A percentile compares a stretch with the other conserved stretches of the same genome.
These are phyloP conservation scores for Ogataea parapolymorpha DNA, from an alignment of 805 yeast species.

Conservation along the genomic window DNA sequence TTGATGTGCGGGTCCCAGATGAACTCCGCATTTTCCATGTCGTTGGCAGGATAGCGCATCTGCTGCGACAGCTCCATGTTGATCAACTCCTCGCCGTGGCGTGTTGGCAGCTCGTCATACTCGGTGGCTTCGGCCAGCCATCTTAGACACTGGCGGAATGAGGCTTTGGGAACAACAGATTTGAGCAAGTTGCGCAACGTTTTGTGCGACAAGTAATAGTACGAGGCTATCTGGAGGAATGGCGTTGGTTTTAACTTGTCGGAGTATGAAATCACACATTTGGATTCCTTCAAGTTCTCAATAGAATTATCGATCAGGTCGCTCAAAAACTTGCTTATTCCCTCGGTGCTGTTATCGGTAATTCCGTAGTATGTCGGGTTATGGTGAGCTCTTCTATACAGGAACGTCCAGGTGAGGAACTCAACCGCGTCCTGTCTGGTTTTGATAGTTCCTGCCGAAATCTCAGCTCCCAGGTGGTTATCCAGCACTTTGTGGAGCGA, in stretches of 20 bases:
- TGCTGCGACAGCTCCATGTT: constrained; percentile 79
- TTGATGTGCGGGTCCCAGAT: constrained; percentile 90
- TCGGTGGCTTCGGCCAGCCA: constrained; percentile 63
- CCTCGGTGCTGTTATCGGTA: constrained; percentile 55
- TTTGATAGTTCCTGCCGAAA: constrained; percentile 63
- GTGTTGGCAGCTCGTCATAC: constrained; percentile 82
- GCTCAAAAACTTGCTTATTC: constrained; percentile 56
- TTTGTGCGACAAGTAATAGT: constrained; percentile 88
- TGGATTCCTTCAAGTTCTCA: constrained; percentile 63
- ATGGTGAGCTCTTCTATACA: constrained; percentile 69
- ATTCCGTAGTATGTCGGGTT: constrained; percentile 77
- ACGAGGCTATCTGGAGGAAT: constrained; percentile 79
- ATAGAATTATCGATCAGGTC: constrained; percentile 67
- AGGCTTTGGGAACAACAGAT: constrained; percentile 42
- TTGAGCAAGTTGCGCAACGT: constrained; percentile 70
- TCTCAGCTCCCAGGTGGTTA: constrained; percentile 79
- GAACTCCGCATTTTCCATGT: constrained; percentile 51
- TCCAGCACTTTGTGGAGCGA: constrained; percentile 74
- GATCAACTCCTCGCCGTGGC: constrained; percentile 88
- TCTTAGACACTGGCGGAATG: constrained; percentile 62
- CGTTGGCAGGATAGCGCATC: constrained; percentile 61
- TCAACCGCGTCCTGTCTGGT: constrained; percentile 69
- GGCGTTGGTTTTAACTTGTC: constrained; percentile 64
- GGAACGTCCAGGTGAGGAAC: constrained; percentile 72
- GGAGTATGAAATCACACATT: constrained; percentile 60